A percentile compares a stretch with the other conserved stretches of the same genome.
Evolutionary conservation across 352 stramenopile species (phyloP).

Genomic region (Phytopythium boreale): DNA sequence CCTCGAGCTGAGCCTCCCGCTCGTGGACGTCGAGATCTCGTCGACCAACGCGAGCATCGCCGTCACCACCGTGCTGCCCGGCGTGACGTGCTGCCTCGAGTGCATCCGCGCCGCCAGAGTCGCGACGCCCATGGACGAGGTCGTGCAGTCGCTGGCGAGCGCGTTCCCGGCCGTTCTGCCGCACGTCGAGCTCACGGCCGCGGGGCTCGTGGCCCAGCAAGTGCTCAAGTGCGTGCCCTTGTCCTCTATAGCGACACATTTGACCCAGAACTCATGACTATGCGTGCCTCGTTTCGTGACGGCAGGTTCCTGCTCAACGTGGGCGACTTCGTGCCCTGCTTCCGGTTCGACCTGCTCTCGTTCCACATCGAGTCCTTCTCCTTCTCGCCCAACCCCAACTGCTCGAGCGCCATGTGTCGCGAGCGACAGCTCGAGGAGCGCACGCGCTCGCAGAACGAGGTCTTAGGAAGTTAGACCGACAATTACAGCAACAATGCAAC

Average conservation of each 20-base stretch:
- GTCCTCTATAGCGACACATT: background rate
- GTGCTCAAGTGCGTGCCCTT: conserved; percentile 24
- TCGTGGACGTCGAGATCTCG: conserved; percentile 28
- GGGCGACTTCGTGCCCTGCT: conserved; percentile 41
- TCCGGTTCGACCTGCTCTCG: conserved; percentile 28
- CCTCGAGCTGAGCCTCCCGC: conserved; percentile 41
- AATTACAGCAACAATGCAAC: background rate
- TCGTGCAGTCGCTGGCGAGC: conserved; percentile 29
- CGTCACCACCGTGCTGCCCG: conserved; percentile 28
- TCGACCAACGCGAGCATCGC: conserved; percentile 21
- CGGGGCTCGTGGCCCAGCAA: conserved; percentile 26
- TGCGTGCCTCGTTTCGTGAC: background rate
- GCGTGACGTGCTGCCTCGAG: conserved; percentile 37
- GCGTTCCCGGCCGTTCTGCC: conserved; percentile 33
- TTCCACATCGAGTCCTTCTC: conserved; percentile 37
- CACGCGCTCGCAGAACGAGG: background rate
- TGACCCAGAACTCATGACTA: no score
- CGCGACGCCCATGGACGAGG: conserved; percentile 18
- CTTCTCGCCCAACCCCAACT: conserved; percentile 23
- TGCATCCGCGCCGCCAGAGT: conserved; percentile 18
- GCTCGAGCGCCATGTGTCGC: conserved; percentile 20
- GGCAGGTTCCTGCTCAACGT: conserved; percentile 30
- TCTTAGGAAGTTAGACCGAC: no score
- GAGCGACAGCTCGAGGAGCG: conserved; percentile 32
- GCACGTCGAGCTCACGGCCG: conserved; percentile 32